Percentiles rank a stretch among this genome's conserved stretches.
Evolutionary conservation across 345 rosid genomes (phyloP).

Genomic region (Raphanus raphanistrum): DNA sequence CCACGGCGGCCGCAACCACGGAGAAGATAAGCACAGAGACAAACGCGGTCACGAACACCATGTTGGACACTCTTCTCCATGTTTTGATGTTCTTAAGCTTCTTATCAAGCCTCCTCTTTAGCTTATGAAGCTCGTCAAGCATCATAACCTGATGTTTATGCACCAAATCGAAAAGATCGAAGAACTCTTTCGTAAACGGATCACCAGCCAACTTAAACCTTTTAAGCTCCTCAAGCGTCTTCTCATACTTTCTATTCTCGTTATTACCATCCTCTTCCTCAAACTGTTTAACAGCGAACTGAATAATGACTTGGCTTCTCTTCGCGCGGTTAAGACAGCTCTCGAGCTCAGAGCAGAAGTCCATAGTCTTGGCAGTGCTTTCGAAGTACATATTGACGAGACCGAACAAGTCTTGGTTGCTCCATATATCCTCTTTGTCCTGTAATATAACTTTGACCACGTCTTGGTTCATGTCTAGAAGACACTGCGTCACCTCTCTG

Average conservation of each 20-base stretch:
- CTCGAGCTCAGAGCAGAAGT: constrained; percentile 75
- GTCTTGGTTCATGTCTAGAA: constrained; percentile 86
- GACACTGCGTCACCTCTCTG: constrained; percentile 61
- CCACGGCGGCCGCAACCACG: constrained; percentile 83
- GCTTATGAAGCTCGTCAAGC: constrained; percentile 50
- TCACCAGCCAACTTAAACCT: constrained; percentile 65
- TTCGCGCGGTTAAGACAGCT: constrained; percentile 65
- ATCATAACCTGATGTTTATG: constrained; percentile 53
- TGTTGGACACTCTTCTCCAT: constrained; percentile 77
- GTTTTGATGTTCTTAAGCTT: constrained; percentile 56
- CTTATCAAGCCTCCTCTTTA: constrained; percentile 65
- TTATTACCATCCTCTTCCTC: constrained; percentile 43
- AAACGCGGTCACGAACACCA: constrained; percentile 66
- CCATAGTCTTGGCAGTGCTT: constrained; percentile 60
- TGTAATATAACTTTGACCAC: constrained; percentile 70
- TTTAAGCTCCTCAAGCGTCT: constrained; percentile 65
- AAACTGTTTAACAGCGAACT: constrained; percentile 59
- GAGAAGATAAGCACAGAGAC: constrained; percentile 77
- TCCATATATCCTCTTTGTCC: constrained; percentile 74
- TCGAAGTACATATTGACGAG: constrained; percentile 74
- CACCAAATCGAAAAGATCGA: constrained; percentile 47
- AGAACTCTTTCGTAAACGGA: constrained; percentile 76
- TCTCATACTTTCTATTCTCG: constrained; percentile 42
- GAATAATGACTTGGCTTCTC: constrained; percentile 64
- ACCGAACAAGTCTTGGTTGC: constrained; percentile 54